Conservation (phyloP, 805 yeast genomes). For the Kodamaea neixiangensis region DNA sequence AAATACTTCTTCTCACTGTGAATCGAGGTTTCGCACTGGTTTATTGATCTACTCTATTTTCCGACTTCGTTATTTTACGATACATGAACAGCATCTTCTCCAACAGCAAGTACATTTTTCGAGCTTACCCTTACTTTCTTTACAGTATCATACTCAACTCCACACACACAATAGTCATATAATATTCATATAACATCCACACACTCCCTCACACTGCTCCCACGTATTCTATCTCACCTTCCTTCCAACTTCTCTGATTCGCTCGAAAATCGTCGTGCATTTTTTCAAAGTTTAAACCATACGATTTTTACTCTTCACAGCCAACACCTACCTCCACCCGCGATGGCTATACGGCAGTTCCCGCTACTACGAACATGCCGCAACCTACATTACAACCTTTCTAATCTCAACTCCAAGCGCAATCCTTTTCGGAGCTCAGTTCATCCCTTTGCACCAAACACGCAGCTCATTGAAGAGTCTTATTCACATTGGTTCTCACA, state of each 20-base stretch:
- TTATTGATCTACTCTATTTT: no score
- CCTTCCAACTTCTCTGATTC: no score
- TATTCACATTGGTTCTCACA: constrained; percentile 18
- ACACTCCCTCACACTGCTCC: no score
- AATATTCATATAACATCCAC: neutral
- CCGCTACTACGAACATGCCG: constrained; percentile 20
- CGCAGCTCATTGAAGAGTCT: constrained; percentile 19
- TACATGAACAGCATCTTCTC: no score
- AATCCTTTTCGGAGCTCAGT: constrained; percentile 16
- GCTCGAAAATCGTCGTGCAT: neutral
- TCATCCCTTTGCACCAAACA: constrained; percentile 23
- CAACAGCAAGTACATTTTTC: no score
- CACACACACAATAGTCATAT: no score
- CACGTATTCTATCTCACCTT: no score
- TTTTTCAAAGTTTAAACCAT: constrained; percentile 1
- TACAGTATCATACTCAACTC: neutral
- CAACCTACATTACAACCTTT: constrained; percentile 18
- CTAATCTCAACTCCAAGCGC: constrained; percentile 11
- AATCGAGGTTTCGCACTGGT: no score
- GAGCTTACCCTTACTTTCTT: no score
- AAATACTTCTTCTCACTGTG: no score
- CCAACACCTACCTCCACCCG: constrained; percentile 1
- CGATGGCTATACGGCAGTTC: constrained; percentile 16
- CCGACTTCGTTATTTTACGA: no score
- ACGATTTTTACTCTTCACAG: neutral